Base-by-base conservation (phyloP, 1,284 basidiomycete genomes). In the Xerocomus minutiporus region DNA sequence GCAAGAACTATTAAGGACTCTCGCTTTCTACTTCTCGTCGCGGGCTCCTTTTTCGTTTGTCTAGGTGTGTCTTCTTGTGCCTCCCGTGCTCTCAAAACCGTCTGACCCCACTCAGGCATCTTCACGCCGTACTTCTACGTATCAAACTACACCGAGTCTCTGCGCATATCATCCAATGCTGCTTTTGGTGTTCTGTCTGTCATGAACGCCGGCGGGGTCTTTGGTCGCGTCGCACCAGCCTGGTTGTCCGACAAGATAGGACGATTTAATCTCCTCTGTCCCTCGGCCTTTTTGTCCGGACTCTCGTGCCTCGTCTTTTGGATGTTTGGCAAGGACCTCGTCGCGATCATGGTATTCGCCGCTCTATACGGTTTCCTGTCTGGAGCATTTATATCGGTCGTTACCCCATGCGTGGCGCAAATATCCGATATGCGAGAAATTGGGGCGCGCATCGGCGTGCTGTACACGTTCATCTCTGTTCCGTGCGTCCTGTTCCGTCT, bases 51-150 rank as follows among this genome's bases (percentile, higher is more conserved):
- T 53, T 70, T 82, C 31, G 75, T 80, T 11, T 77, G 78, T 23
- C 64, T 83, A 29, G 81, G 65, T 71, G 23, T 51, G 68, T 25
- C 46, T 44, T 39, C 43, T 12, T 46, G 20, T 34, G 13, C 23
- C 26, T 6, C 4, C 8, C 23, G 15, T 48, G 23, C 17, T 44
- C 48, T 6, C n/a, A 1, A 40, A 45, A 50, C 25, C 47, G 17
- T 48, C 79, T 80, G 75, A 42, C 59, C 80, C 5, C 82, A 78
- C 64, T 76, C 48, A 82, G 82, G 80, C 26, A 66, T 85, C 8
- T 86, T 84, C 67, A 80, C 79, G 29, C 83, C 83, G 2, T 81
- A 79, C 61, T 83, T 84, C 63, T 86, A 81, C 69, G 77, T 86
- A 49, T 74, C 79, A 31, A 72, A 76, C 42, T 85, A 80, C 63